Evolutionary conservation across 1,284 basidiomycete genomes (phyloP).

Genomic region (Fomitopsis schrenkii): DNA sequence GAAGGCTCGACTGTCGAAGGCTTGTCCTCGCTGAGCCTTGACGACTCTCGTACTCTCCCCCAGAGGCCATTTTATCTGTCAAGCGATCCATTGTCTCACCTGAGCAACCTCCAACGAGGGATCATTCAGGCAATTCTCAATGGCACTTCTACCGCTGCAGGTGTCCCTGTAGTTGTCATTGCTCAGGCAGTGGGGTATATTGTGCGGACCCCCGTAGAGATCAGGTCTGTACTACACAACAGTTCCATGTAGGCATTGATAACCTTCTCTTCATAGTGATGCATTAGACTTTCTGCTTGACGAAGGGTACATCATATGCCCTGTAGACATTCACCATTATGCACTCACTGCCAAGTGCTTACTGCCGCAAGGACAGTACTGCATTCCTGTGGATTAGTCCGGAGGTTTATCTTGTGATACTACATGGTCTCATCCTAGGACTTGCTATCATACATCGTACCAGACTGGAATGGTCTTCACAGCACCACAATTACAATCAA

Average conservation of each 20-base stretch:
- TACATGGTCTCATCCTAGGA: neutral
- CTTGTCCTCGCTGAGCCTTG: neutral
- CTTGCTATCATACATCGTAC: neutral
- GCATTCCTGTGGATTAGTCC: neutral
- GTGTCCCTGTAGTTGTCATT: conserved; percentile 58
- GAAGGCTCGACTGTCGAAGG: neutral
- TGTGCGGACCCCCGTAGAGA: conserved; percentile 32
- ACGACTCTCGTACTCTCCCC: neutral
- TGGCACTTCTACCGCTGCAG: conserved; percentile 16
- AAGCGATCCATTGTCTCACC: conserved; percentile 47
- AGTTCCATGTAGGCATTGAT: neutral
- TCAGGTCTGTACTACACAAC: conserved; percentile 37
- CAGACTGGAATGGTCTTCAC: neutral
- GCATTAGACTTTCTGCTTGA: conserved; percentile 69
- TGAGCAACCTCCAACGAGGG: conserved; percentile 58
- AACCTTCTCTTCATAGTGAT: conserved; percentile 33
- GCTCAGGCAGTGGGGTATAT: conserved; percentile 41
- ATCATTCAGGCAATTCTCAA: conserved; percentile 60
- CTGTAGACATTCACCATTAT: neutral
- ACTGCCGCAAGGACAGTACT: neutral
- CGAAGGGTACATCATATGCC: conserved; percentile 56
- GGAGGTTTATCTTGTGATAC: no score
- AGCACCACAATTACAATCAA: neutral
- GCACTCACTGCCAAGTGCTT: neutral
- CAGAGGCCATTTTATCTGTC: neutral